Evolutionary conservation across 2,329 filamentous ascomycete species (phyloP), one percentile per base, ranked within the genome.

Genomic region (Talaromyces verruculosus): DNA sequence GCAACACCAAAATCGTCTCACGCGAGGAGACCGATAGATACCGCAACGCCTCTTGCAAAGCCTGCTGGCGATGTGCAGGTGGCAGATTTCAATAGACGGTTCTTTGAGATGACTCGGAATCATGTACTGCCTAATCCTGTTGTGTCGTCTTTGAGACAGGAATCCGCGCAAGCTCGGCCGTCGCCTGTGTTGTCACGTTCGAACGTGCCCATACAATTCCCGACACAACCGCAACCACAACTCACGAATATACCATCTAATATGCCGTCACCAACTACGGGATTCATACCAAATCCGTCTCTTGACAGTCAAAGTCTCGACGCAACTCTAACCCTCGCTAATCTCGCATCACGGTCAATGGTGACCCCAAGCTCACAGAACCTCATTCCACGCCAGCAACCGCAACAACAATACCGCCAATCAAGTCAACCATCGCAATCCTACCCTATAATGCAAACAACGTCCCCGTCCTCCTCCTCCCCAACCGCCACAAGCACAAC

Each of bases 51-150:
- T 19, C 58, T 43, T 35, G 41, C 43, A 7, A 59, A 53, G 17
- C 28, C 64, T 33, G 19, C 39, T 28, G 35, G 13, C 28, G 45
- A 51, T 41, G 15, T 43, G 3, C 63, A 65, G 35, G 33, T 74
- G 0, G 61, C 67, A 2, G 75, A 78, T n/a, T 78, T 78, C 62
- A 72, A 72, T 33, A 75, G 71, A 58, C 71, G 70, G 35, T 79
- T 79, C 53, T 75, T 76, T 61, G 73, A 75, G 62, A 73, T 78
- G 72, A 76, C 77, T 1, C 71, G 75, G 19, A 71, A 72, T 11
- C 77, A 78, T 41, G 62, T 68, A 2, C 70, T 72, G 30, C 68
- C 74, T 6, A 73, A 69, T 25, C 67, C 72, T 7, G 65, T 65
- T 13, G 49, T 66, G 13, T 69, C 70, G 13, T 65, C 67, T 33